Base-by-base conservation (phyloP, 805 yeast genomes). In the Hanseniaspora meyeri region DNA sequence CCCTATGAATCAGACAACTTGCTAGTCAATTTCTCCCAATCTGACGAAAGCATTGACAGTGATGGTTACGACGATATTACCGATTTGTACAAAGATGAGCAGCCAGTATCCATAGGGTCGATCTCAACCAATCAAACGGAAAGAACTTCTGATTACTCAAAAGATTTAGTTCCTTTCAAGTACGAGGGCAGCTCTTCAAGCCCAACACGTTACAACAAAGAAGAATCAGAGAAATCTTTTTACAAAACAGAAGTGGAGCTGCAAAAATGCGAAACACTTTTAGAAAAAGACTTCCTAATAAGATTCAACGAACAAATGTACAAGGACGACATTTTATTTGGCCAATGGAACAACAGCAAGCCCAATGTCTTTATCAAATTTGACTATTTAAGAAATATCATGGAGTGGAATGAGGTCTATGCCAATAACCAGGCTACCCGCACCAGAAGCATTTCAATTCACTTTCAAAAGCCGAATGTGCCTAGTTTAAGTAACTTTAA, bases 1-100 rank as follows among this genome's bases (percentile, higher is more conserved):
- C 54, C 54, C 3, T 50, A 50, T 20, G 29, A 42, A 7, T 50
- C 54, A 14, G 54, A 50, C 24, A 32, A 40, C 43, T 29, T 50
- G 20, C 14, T 29, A 31, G 37, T 39, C 10, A 16, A 43, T 20
- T 24, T n/a, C 16, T 43, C 47, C 27, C 34, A 16, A 29, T 43
- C 47, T 24, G 19, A 12, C 1, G 24, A 8, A 4, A 16, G 10
- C 2, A 14, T 10, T 14, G 51, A 48, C 6, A 20, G 11, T 8
- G 49, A 46, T 16, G 31, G 17, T 14, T 42, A 42, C 31, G 19
- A 42, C n/a, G 45, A 42, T n/a, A 24, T 42, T 12, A 24, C 45
- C 12, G 45, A 42, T 14, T n/a, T 42, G n/a, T 42, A 42, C 17
- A 14, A 17, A 14, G 45, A 42, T 8, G 24, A 42, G 2, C n/a